Evolutionary conservation across 768 basidiomycete species (phyloP), one percentile per base, ranked within the genome.

Genomic region (Termitomyces sp.): DNA sequence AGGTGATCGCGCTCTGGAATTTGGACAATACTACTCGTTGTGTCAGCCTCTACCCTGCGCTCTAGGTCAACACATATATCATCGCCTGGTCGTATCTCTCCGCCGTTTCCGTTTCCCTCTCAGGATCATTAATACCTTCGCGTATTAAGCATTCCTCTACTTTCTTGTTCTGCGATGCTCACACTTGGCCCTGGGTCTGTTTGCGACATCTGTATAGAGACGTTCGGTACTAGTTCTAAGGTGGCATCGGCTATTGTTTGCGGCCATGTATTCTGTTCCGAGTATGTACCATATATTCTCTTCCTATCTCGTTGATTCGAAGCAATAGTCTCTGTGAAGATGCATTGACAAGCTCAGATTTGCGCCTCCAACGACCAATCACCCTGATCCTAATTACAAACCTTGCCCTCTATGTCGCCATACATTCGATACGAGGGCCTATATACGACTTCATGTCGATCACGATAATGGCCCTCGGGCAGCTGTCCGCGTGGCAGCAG

Each of bases 201-300:
- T 50, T 91, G 88, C 78, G 88, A 90, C 72, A 80, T 90, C 65
- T 91, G 89, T 72, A 77, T 86, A 63, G 88, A 90, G 63, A 70
- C 72, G 33, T 90, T 86, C 67, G 76, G 75, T 51, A 68, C 68
- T 54, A 80, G 80, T 51, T 63, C 62, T 47, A 84, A 81, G 66
- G 75, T 79, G 8, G 87, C 88, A 52, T 82, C 85, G 65, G 79
- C 82, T 50, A 86, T 90, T 64, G 59, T 76, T 49, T 91, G 89
- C 60, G 89, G 89, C 18, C 88, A 90, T 67, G 80, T 84, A 56
- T 88, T 88, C 71, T 90, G 86, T 64, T 70, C 72, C 60, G 70
- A 68, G 75, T 76, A 55, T 56, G 78, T 74, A 28, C 13, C n/a
- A 7, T 40, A n/a, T 44, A 46, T 7, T 49, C n/a, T n/a, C 40